Percentiles rank a stretch among this genome's conserved stretches.
Conservation (phyloP, 2,329 filamentous ascomycete genomes). For the Lecanicillium sp. region DNA sequence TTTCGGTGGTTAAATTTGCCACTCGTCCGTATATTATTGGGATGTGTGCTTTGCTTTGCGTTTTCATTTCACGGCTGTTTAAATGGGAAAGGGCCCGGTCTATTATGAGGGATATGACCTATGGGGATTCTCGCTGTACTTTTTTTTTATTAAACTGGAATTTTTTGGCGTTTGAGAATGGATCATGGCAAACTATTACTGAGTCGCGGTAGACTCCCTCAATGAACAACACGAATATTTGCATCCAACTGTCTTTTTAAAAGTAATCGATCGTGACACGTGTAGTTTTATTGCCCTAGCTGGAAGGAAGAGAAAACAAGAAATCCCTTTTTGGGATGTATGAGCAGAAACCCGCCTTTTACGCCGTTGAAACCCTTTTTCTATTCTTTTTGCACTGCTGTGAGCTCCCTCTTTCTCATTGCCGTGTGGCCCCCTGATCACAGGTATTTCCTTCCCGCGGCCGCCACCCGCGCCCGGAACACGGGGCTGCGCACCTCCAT, state of each 20-base stretch:
- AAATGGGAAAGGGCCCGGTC: slow-evolving; percentile 11
- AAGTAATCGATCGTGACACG: background rate
- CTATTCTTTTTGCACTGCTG: background rate
- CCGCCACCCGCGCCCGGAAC: slow-evolving; percentile 74
- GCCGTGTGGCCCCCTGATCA: slow-evolving; percentile 38
- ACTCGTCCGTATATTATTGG: too few relatives aligned
- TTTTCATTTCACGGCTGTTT: slow-evolving; percentile 17
- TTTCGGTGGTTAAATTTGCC: slow-evolving; percentile 73
- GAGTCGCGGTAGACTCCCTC: slow-evolving; percentile 27
- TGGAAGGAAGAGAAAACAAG: background rate
- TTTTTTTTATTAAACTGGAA: background rate
- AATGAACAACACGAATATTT: slow-evolving; percentile 11
- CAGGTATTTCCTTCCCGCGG: slow-evolving; percentile 88
- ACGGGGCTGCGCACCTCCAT: slow-evolving; percentile 81
- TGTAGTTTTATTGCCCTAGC: too few relatives aligned
- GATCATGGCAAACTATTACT: background rate
- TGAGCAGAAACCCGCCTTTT: background rate
- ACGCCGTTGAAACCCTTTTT: background rate
- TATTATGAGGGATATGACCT: background rate
- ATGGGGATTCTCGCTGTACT: slow-evolving; percentile 5
- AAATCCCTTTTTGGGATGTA: background rate
- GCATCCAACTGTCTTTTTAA: background rate
- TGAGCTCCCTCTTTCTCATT: background rate
- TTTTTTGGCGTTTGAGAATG: slow-evolving; percentile 10
- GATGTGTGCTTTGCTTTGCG: too few relatives aligned